Evolutionary conservation across 805 yeast genomes (phyloP), one percentile per base, ranked within the genome.

Genomic region (Nakazawaea wickerhamii): DNA sequence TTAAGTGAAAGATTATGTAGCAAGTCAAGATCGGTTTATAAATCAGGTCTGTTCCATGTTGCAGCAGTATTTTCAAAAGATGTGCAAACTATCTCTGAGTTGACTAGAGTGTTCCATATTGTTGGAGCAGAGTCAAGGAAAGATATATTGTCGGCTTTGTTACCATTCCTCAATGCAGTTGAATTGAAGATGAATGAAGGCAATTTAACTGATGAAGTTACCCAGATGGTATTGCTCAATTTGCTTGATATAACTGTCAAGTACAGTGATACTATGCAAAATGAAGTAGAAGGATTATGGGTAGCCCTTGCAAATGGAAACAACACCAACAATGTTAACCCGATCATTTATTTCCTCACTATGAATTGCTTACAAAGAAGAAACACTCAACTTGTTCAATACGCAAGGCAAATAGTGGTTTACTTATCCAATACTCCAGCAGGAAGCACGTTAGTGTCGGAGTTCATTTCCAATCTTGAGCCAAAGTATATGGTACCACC

Each of bases 261-360:
- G 45, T 85, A 82, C 51, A 78, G 90, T 40, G 81, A 82, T 36
- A 68, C 70, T 11, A 78, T 87, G 50, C 86, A 87, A 34, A 84
- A 83, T 52, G 98, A 89, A 52, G 87, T 93, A 9, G 97, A 90
- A 58, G 95, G 95, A 0, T 61, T 93, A 18, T 93, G 99, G 99
- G 88, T 86, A 4, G 91, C 97, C 0, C 66, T 93, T n/a, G 96
- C 95, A 1, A 77, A 75, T 38, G 86, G 84, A 4, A 72, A 75
- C n/a, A 72, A 76, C 22, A 71, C 75, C 23, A 70, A 66, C n/a
- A 89, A 91, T 53, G 81, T 82, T 17, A 79, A 79, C 35, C 79
- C 77, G 1, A 84, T 88, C 17, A 62, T 87, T 54, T 84, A 81
- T 35, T 93, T 79, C 55, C 67, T 88, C 34, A 67, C 86, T 35